These are phyloP conservation scores for Silene coronaria DNA, from an alignment of 179 eudicot species.

Conservation along the genomic window DNA sequence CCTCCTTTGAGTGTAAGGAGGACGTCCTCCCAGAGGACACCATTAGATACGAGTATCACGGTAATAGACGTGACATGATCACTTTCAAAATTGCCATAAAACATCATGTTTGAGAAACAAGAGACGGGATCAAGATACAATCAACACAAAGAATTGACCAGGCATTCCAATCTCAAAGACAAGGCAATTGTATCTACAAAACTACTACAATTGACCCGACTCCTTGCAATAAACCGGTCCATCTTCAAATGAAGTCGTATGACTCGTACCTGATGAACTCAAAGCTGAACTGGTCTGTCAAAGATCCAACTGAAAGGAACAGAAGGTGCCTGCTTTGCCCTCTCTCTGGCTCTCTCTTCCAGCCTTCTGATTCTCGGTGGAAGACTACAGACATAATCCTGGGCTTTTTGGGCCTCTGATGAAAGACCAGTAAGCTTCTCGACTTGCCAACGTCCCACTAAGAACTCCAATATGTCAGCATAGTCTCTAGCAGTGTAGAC, in stretches of 20 bases:
- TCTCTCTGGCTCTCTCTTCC: conserved; percentile 33
- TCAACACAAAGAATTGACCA: conserved; percentile 13
- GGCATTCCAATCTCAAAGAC: conserved; percentile 11
- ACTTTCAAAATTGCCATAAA: conserved; percentile 30
- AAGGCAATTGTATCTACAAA: conserved; percentile 25
- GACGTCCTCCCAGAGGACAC: no score
- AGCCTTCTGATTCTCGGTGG: conserved; percentile 39
- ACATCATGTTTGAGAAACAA: neutral
- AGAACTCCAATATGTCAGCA: conserved; percentile 37
- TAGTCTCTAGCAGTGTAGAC: conserved; percentile 47
- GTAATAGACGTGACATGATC: no score
- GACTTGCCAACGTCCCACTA: conserved; percentile 39
- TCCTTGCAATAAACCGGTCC: conserved; percentile 10
- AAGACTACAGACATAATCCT: conserved; percentile 32
- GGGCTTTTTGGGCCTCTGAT: conserved; percentile 31
- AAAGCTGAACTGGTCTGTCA: conserved; percentile 33
- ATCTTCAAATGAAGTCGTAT: conserved; percentile 3
- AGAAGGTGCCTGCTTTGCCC: conserved; percentile 30
- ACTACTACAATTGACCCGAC: conserved; percentile 18
- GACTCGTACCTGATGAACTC: conserved; percentile 7
- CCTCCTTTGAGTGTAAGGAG: no score
- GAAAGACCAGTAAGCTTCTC: conserved; percentile 36
- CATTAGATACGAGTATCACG: no score
- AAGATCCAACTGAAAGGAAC: conserved; percentile 32
- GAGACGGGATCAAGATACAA: conserved; percentile 11